Conservation (phyloP, 805 yeast genomes). For the Candida manassasensis region DNA sequence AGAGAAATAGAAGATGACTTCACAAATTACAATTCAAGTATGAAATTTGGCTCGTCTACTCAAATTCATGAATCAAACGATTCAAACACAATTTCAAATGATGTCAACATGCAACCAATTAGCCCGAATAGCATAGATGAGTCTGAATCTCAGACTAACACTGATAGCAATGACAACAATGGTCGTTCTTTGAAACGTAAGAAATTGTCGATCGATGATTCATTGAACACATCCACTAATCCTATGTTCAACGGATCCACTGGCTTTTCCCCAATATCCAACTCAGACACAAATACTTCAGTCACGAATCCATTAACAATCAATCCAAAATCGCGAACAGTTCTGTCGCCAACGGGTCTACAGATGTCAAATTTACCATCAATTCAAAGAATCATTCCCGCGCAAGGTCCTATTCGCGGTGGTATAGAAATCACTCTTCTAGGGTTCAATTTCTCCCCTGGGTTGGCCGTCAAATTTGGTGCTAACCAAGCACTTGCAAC, state of each 20-base stretch:
- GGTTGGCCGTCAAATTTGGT: slow-evolving; percentile 83
- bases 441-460: slow-evolving; percentile 83
- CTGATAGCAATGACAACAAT: slow-evolving; percentile 29
- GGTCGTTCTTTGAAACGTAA: slow-evolving; percentile 45
- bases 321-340: slow-evolving; percentile 3
- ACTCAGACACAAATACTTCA: slow-evolving; percentile 39
- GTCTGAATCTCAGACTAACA: slow-evolving; percentile 50
- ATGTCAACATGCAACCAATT: slow-evolving; percentile 34
- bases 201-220: slow-evolving; percentile 45
- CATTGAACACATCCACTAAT: slow-evolving; percentile 28
- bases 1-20: slow-evolving; percentile 2
- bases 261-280: slow-evolving; percentile 43
- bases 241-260: slow-evolving; percentile 37
- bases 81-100: slow-evolving; percentile 2
- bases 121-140: slow-evolving; percentile 63
- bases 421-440: slow-evolving; percentile 92
- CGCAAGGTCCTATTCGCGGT: slow-evolving; percentile 93
- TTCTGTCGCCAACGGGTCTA: slow-evolving; percentile 3
- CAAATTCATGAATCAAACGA: slow-evolving; percentile 1
- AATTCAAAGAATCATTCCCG: slow-evolving; percentile 86
- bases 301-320: slow-evolving; percentile 11
- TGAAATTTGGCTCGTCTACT: slow-evolving; percentile 7
- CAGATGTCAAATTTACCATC: slow-evolving; percentile 37
- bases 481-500: slow-evolving; percentile 73
- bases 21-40: slow-evolving; percentile 8